Evolutionary conservation across 352 stramenopile genomes (phyloP).

Genomic region (Phytopythium litorale): DNA sequence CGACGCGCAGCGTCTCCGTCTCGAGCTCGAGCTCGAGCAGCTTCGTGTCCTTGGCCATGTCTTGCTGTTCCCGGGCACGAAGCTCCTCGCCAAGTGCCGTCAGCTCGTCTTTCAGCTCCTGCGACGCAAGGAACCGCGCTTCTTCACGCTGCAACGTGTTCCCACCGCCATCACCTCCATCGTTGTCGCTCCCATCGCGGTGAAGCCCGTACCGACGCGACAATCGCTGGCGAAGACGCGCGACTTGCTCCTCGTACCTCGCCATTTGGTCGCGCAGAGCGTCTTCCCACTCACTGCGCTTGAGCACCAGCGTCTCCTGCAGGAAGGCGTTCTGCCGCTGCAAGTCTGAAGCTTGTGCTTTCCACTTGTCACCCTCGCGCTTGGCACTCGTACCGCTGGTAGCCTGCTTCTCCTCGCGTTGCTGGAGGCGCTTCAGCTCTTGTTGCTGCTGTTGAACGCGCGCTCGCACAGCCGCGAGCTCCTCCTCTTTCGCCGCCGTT

Average conservation of each 20-base stretch:
- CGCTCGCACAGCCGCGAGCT: constrained; percentile 35
- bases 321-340: constrained; percentile 55
- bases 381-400: constrained; percentile 4
- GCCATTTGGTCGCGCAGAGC: constrained; percentile 43
- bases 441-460: constrained; percentile 30
- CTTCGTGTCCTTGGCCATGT: constrained; percentile 55
- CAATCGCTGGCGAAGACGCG: constrained; percentile 42
- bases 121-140: constrained; percentile 32
- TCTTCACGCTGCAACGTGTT: constrained; percentile 38
- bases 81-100: constrained; percentile 37
- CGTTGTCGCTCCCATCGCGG: constrained; percentile 4
- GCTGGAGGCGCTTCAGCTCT: constrained; percentile 17
- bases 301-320: constrained; percentile 53
- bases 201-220: constrained; percentile 19
- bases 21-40: constrained; percentile 70
- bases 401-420: constrained; percentile 1
- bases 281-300: constrained; percentile 64
- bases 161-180: constrained; percentile 9
- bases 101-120: constrained; percentile 50
- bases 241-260: constrained; percentile 46
- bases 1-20: constrained; percentile 59
- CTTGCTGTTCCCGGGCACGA: constrained; percentile 41
- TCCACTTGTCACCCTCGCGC: constrained; percentile 15
- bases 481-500: constrained; percentile 30
- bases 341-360: constrained; percentile 33